Conservation (phyloP, 2,329 filamentous ascomycete species). For the Alternaria arborescens region DNA sequence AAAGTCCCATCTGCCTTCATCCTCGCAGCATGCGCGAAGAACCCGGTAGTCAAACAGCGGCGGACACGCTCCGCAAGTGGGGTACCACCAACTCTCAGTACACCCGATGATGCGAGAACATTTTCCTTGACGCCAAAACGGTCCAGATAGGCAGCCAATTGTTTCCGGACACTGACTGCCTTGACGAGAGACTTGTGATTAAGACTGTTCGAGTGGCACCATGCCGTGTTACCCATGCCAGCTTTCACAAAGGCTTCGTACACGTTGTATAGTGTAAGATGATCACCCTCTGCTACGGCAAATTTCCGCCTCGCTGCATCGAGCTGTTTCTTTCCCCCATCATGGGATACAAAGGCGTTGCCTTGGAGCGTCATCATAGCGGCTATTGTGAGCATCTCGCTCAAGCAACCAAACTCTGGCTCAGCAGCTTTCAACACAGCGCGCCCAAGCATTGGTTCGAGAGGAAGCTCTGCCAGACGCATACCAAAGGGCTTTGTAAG, state of each 20-base stretch:
- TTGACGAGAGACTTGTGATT: conserved; percentile 86
- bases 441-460: conserved; percentile 96
- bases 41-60: conserved; percentile 86
- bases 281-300: conserved; percentile 91
- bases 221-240: conserved; percentile 82
- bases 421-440: conserved; percentile 75
- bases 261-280: conserved; percentile 91
- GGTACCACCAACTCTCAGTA: conserved; percentile 52
- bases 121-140: conserved; percentile 74
- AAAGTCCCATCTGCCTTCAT: conserved; percentile 96
- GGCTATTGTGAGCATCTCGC: conserved; percentile 88
- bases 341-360: conserved; percentile 81
- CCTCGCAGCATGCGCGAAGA: conserved; percentile 89
- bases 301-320: conserved; percentile 82
- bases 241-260: conserved; percentile 87
- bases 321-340: conserved; percentile 76
- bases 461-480: conserved; percentile 90
- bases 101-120: conserved; percentile 56
- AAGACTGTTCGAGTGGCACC: conserved; percentile 85
- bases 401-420: conserved; percentile 75
- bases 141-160: conserved; percentile 87
- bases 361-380: conserved; percentile 92
- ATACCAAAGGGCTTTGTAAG: conserved; percentile 87
- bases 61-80: conserved; percentile 77
- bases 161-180: conserved; percentile 84